These are phyloP conservation scores for Artemisia argyi DNA, from an alignment of 129 eudicot genomes.

Conservation along the genomic window DNA sequence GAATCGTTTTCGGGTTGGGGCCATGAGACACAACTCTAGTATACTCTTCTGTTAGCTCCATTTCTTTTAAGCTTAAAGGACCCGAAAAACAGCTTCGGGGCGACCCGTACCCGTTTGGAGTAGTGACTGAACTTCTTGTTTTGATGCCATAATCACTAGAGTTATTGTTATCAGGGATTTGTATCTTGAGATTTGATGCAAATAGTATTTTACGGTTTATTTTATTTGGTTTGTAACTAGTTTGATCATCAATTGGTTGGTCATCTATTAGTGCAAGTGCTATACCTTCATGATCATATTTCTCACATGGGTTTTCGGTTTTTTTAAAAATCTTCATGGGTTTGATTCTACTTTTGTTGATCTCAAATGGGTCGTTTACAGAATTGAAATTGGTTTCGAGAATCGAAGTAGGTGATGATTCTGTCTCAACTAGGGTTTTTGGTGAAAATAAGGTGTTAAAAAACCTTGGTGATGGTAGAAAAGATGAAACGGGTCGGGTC, in stretches of 20 bases:
- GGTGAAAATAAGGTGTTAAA: conserved; percentile 46
- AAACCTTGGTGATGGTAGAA: conserved; percentile 63
- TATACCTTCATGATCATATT: conserved; percentile 52
- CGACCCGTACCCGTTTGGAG: conserved; percentile 37
- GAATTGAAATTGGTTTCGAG: conserved; percentile 51
- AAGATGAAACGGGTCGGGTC: conserved; percentile 42
- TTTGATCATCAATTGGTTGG: conserved; percentile 26
- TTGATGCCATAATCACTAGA: conserved; percentile 73
- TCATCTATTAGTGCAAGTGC: conserved; percentile 58
- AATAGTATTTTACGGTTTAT: conserved; percentile 43
- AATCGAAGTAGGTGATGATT: conserved; percentile 71
- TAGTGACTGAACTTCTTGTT: conserved; percentile 43
- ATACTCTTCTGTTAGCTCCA: conserved; percentile 85
- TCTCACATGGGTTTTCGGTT: conserved; percentile 36
- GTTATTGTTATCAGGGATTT: conserved; percentile 46
- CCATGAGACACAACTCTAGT: conserved; percentile 76
- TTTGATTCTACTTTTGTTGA: conserved; percentile 31
- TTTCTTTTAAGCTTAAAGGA: conserved; percentile 48
- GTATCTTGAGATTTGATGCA: conserved; percentile 75
- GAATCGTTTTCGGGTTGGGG: conserved; percentile 77
- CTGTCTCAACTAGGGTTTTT: conserved; percentile 47
- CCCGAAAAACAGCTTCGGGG: conserved; percentile 34
- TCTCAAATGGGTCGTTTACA: conserved; percentile 53
- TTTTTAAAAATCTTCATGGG: conserved; percentile 34
- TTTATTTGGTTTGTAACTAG: conserved; percentile 27